Percentiles rank a stretch among this genome's conserved stretches.
Conservation (phyloP, 192 early-diverging fungal species). For the Jimgerdemannia lactiflua region DNA sequence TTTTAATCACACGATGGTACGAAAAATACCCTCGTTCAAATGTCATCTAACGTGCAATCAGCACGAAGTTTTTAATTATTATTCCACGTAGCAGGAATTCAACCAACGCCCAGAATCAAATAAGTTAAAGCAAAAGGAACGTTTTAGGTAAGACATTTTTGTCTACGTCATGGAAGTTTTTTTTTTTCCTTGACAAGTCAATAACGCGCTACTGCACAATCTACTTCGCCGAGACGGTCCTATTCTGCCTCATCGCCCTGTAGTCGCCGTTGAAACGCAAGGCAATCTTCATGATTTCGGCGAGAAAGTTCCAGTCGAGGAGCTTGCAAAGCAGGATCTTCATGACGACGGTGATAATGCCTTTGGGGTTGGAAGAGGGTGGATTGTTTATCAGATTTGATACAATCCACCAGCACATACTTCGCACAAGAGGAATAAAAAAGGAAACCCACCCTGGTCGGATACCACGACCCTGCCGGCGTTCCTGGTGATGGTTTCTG, state of each 20-base stretch:
- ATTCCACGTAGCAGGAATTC: neutral
- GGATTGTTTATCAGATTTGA: neutral
- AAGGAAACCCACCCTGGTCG: slow-evolving; percentile 35
- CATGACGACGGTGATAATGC: slow-evolving; percentile 38
- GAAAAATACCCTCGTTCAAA: too few relatives aligned
- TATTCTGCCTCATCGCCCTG: slow-evolving; percentile 34
- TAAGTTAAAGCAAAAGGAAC: neutral
- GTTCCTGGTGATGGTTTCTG: slow-evolving; percentile 47
- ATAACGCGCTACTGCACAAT: neutral
- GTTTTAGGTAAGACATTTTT: neutral
- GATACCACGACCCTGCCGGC: slow-evolving; percentile 50
- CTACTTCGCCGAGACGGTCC: neutral
- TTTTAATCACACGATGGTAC: too few relatives aligned
- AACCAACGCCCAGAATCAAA: neutral
- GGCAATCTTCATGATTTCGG: slow-evolving; percentile 46
- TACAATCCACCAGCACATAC: neutral
- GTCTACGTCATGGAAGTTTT: neutral
- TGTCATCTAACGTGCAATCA: too few relatives aligned
- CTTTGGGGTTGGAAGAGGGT: neutral
- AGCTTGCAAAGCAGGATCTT: slow-evolving; percentile 43
- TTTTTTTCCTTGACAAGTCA: neutral
- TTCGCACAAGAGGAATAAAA: neutral
- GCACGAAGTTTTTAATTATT: too few relatives aligned
- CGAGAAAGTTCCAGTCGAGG: slow-evolving; percentile 56
- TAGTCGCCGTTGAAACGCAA: slow-evolving; percentile 45